These are phyloP conservation scores for Nymphaea thermarum DNA, from an alignment of 164 flowering plant species.

Conservation along the genomic window DNA sequence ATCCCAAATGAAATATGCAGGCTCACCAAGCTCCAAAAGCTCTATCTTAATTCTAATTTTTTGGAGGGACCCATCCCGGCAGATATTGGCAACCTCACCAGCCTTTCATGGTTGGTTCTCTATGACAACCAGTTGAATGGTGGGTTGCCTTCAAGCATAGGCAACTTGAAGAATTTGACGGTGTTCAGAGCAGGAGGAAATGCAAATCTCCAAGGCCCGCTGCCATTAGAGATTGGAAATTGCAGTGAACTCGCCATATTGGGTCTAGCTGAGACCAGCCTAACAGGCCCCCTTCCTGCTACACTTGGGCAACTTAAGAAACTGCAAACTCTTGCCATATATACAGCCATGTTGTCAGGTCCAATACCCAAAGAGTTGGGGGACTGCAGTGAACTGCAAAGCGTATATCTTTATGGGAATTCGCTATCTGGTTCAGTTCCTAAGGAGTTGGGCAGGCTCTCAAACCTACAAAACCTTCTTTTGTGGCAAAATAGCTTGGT, in stretches of 20 bases:
- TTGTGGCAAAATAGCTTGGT: conserved; percentile 88
- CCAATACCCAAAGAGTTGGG: conserved; percentile 84
- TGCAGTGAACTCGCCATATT: conserved; percentile 54
- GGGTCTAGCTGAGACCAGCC: conserved; percentile 85
- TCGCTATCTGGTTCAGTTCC: conserved; percentile 79
- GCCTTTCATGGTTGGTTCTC: conserved; percentile 36
- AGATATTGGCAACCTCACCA: conserved; percentile 56
- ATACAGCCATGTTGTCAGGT: conserved; percentile 65
- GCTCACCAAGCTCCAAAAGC: conserved; percentile 38
- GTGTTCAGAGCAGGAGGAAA: conserved; percentile 82
- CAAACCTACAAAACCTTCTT: conserved; percentile 51
- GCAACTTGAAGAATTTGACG: conserved; percentile 39
- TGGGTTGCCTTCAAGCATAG: conserved; percentile 63
- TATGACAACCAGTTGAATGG: conserved; percentile 71
- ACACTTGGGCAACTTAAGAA: conserved; percentile 59
- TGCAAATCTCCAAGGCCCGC: conserved; percentile 65
- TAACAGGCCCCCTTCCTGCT: conserved; percentile 63
- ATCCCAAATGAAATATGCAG: conserved; percentile 65
- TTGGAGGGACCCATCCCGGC: conserved; percentile 59
- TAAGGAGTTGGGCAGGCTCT: conserved; percentile 40
- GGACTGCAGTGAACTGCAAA: conserved; percentile 67
- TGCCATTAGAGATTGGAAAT: conserved; percentile 79
- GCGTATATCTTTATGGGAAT: conserved; percentile 75
- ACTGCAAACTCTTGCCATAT: conserved; percentile 67
- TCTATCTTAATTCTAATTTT: conserved; percentile 50